phyloP scores from a whole-genome alignment of 1,284 basidiomycete species.

The Puccinia novopanici region DNA sequence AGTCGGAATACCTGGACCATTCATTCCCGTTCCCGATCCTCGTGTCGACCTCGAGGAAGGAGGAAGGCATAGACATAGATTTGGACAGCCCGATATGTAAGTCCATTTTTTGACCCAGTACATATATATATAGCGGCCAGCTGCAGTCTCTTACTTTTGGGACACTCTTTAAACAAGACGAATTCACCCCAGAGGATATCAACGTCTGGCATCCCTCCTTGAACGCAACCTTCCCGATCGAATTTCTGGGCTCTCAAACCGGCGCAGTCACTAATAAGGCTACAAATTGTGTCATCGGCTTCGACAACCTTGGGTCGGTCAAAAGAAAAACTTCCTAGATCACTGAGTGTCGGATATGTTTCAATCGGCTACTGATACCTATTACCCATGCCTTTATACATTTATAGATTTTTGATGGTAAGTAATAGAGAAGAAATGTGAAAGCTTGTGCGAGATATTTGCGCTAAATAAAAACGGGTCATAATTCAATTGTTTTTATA shows the following conservation, averaged over 20 bases:
- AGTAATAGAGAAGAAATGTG: not conserved
- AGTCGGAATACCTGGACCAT: conserved; percentile 34
- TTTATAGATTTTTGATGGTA: conserved; percentile 44
- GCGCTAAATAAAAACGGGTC: not conserved
- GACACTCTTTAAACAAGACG: conserved; percentile 4
- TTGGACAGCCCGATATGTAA: conserved; percentile 39
- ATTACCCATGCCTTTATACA: not conserved
- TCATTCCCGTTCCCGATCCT: conserved; percentile 42
- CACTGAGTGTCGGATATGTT: not conserved
- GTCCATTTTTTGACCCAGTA: not conserved
- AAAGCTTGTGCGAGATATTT: not conserved
- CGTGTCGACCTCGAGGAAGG: conserved; percentile 21
- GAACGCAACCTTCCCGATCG: conserved; percentile 40
- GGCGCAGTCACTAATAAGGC: not conserved
- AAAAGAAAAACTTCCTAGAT: not conserved
- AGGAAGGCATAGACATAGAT: conserved; percentile 3
- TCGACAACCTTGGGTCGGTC: conserved; percentile 47
- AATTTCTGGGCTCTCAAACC: conserved; percentile 16
- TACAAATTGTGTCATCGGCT: conserved; percentile 20
- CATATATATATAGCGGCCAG: no score
- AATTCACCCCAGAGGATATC: conserved; percentile 42
- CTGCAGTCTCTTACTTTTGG: no score
- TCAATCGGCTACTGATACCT: not conserved
- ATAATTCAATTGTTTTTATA: no score
- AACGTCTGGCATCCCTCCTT: conserved; percentile 40